These are phyloP conservation scores for Fomitopsis palustris DNA, from an alignment of 1,284 basidiomycete species.

Conservation along the genomic window DNA sequence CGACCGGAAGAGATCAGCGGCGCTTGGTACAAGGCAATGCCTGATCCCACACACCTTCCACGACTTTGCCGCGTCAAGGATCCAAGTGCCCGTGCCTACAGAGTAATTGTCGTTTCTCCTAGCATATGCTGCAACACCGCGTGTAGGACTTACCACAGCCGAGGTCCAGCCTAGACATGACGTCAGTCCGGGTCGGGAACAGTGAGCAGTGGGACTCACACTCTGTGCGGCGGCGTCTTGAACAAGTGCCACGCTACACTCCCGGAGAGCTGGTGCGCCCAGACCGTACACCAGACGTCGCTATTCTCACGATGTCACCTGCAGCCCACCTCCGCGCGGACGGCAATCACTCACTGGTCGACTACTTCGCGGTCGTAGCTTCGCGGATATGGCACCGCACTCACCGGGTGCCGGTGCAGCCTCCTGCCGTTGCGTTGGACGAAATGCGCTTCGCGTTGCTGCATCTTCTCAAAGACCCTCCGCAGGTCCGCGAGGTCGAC, in stretches of 20 bases:
- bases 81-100: conserved; percentile 63
- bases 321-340: background rate
- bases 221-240: conserved; percentile 50
- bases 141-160: conserved; percentile 52
- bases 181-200: conserved; percentile 6
- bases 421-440: conserved; percentile 47
- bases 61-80: conserved; percentile 52
- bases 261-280: conserved; percentile 47
- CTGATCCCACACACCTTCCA: conserved; percentile 47
- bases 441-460: conserved; percentile 52
- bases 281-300: conserved; percentile 66
- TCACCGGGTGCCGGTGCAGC: conserved; percentile 47
- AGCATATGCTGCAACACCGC: background rate
- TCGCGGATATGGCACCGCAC: conserved; percentile 62
- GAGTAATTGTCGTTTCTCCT: background rate
- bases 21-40: background rate
- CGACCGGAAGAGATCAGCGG: background rate
- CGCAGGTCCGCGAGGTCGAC: conserved; percentile 44
- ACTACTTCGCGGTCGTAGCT: conserved; percentile 57
- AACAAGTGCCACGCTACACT: conserved; percentile 64
- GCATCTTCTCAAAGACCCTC: conserved; percentile 35
- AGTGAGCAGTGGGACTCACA: conserved; percentile 39
- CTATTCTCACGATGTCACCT: conserved; percentile 30
- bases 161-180: conserved; percentile 50
- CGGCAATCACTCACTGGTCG: conserved; percentile 49